Evolutionary conservation across 371 early-diverging fungal genomes (phyloP).

Genomic region (Umbelopsis sp.): DNA sequence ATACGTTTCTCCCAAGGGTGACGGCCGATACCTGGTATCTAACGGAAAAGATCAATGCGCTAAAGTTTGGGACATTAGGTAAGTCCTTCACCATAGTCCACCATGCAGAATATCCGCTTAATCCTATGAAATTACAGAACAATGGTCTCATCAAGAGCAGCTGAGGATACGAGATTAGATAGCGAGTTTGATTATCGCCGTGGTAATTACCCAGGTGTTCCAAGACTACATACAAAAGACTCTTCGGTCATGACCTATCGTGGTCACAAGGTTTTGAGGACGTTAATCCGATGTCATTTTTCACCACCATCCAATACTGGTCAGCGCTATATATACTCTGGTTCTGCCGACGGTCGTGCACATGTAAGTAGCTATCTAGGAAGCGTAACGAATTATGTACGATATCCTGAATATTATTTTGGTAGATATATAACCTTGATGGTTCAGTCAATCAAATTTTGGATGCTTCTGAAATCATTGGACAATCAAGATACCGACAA

Average conservation of each 20-base stretch:
- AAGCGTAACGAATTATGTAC: background rate
- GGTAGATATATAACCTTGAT: slow-evolving; percentile 40
- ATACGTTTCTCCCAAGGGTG: slow-evolving; percentile 63
- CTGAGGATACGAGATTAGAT: slow-evolving; percentile 2
- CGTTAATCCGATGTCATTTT: slow-evolving; percentile 73
- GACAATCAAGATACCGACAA: slow-evolving; percentile 10
- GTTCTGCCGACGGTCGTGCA: slow-evolving; percentile 60
- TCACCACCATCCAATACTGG: slow-evolving; percentile 58
- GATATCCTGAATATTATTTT: background rate
- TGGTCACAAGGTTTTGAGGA: slow-evolving; percentile 60
- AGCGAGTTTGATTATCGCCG: slow-evolving; percentile 30
- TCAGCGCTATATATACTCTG: slow-evolving; percentile 56
- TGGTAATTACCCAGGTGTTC: slow-evolving; percentile 19
- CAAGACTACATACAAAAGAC: slow-evolving; percentile 49
- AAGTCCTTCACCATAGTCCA: slow-evolving; percentile 1
- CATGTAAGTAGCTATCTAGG: slow-evolving; percentile 25
- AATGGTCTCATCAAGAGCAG: slow-evolving; percentile 25
- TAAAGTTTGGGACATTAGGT: slow-evolving; percentile 71
- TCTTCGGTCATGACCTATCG: slow-evolving; percentile 59
- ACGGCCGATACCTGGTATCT: slow-evolving; percentile 59
- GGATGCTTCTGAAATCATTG: slow-evolving; percentile 29
- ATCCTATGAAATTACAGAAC: background rate
- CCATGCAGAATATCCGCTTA: background rate
- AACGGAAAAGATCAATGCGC: slow-evolving; percentile 61
- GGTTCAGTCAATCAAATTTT: slow-evolving; percentile 33